A percentile compares a stretch with the other conserved stretches of the same genome.
Conservation (phyloP, 2,329 filamentous ascomycete species). For the Trichoderma hamatum region DNA sequence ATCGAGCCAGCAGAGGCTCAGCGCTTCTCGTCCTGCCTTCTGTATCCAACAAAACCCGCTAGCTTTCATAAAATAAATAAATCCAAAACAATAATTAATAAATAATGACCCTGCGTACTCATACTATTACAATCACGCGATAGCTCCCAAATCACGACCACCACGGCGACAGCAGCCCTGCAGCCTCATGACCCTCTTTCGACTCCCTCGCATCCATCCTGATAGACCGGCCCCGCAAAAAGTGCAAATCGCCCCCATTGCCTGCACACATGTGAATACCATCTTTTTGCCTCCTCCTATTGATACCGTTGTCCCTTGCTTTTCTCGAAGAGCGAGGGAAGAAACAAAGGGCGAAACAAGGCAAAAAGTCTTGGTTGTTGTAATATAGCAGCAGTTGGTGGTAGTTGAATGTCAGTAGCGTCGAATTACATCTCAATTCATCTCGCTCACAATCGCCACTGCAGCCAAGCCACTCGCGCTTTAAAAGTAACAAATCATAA, state of each 20-base stretch:
- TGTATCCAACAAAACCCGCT: background rate
- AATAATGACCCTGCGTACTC: background rate
- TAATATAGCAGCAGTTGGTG: background rate
- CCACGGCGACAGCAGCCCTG: background rate
- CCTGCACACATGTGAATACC: slow-evolving; percentile 1
- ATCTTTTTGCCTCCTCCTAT: background rate
- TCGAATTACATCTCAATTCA: background rate
- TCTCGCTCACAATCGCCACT: background rate
- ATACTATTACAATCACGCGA: background rate
- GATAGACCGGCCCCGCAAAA: background rate
- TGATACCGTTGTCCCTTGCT: background rate
- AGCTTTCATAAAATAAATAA: background rate
- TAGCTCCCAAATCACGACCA: background rate
- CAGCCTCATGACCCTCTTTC: background rate
- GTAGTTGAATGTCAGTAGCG: background rate
- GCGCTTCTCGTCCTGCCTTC: too few species aligned
- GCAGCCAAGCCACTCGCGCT: background rate
- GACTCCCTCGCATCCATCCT: background rate
- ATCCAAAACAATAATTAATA: background rate
- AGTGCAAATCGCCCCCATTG: background rate
- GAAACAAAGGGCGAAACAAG: background rate
- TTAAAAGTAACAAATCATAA: background rate
- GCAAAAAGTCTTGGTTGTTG: background rate
- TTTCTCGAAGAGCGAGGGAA: background rate
- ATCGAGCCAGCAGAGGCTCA: too few species aligned